Evolutionary conservation across 1,139 yeast genomes (phyloP), one percentile per base, ranked within the genome.

Genomic region (Casaregolazyma suthepensis): DNA sequence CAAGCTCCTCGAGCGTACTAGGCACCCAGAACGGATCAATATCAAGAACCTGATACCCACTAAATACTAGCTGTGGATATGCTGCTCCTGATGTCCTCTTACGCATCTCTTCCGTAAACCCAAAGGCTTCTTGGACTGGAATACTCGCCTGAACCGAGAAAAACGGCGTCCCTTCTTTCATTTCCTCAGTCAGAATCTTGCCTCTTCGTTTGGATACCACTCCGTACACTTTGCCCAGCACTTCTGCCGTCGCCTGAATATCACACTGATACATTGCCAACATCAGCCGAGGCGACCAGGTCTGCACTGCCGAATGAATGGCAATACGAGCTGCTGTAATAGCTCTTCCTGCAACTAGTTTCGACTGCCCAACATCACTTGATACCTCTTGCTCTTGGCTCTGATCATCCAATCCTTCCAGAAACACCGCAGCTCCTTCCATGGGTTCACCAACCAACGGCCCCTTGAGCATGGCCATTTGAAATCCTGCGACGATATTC

Each of bases 1-100:
- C 99, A 50, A 93, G 72, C 67, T 94, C 99, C 68, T 90, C 98
- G 63, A 88, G 97, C 0, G 99, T 94, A 5, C 93, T 88, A n/a
- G 99, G 99, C 12, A 93, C 96, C 99, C 99, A 94, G 76, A 86
- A 94, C 43, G 99, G 99, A 73, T 94, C 98, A 60, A 87, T 81
- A 58, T 89, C 96, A 51, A 91, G 79, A 59, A 84, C 74, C 63
- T 90, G 95, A 68, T 80, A 94, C 1, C 99, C 99, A 47, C 86
- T 80, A 65, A 93, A 93, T 5, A 91, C 88, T 56, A 94, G 76
- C 69, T 93, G 99, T 0, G 99, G 99, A 65, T 89, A 87, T 2
- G 99, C 99, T 4, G 97, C 96, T 53, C 99, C 99, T 0, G 96
- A 87, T 0, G 99, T 91, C 62, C 82, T 81, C 72, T 90, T 93